Base-by-base conservation (phyloP, 257 asterid genomes). In the Haberlea rhodopensis region DNA sequence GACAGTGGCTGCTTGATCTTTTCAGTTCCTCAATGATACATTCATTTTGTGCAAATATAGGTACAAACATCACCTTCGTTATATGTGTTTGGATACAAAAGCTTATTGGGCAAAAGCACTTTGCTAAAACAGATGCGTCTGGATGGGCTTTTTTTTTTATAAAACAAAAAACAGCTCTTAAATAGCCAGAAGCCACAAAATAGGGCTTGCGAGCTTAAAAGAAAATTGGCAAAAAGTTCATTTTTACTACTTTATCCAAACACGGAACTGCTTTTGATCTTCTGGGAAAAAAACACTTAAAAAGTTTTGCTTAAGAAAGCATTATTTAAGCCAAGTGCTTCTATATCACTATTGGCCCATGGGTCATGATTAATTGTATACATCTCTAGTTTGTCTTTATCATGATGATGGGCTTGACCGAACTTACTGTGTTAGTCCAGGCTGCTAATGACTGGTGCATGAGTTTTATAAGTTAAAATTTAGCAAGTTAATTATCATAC, bases 1-100 rank as follows among this genome's bases (percentile, higher is more conserved):
- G 88, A 81, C 10, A 79, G 78, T 58, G 83, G 84, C 66, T 84
- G 89, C 81, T 84, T 87, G 80, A 69, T 80, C 65, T 87, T 87
- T 79, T 82, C 89, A 28, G 89, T 84, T 72, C 84, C 91, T 71
- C 81, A 73, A 24, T 75, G 67, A 60, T 57, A 51, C 54, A 59
- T 56, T 40, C 51, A 56, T 59, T 37, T 43, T 67, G 40, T 61
- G 65, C 37, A 68, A 59, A 67, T 62, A 61, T 61, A 60, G 78
- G 66, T 72, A 66, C 20, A 1, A 1, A n/a, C n/a, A n/a, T n/a
- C n/a, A n/a, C n/a, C n/a, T n/a, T n/a, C n/a, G n/a, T n/a, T n/a
- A n/a, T n/a, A n/a, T n/a, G n/a, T n/a, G n/a, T n/a, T n/a, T n/a
- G n/a, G n/a, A n/a, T n/a, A n/a, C n/a, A n/a, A n/a, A n/a, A n/a